Evolutionary conservation across 805 yeast genomes (phyloP).

Genomic region (Hanseniaspora nectarophila): DNA sequence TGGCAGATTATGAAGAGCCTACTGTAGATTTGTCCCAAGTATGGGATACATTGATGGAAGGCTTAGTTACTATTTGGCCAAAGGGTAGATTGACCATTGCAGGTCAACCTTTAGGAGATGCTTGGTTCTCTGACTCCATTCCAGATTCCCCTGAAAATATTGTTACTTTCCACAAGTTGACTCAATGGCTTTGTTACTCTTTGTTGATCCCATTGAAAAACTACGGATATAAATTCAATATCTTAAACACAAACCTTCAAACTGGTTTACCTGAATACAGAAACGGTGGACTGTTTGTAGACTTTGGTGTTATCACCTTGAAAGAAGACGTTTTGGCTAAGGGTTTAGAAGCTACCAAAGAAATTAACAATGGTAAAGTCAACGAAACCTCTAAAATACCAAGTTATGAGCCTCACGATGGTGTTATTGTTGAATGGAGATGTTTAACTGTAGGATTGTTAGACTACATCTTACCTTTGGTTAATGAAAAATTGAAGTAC

Average conservation of each 20-base stretch:
- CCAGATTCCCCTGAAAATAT: slow-evolving; percentile 27
- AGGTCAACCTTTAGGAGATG: slow-evolving; percentile 48
- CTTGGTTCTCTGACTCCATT: slow-evolving; percentile 40
- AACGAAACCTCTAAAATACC: slow-evolving; percentile 30
- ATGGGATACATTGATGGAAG: slow-evolving; percentile 48
- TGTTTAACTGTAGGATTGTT: slow-evolving; percentile 47
- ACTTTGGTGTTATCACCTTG: slow-evolving; percentile 39
- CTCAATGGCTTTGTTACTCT: slow-evolving; percentile 59
- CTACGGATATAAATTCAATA: slow-evolving; percentile 33
- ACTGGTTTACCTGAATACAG: slow-evolving; percentile 53
- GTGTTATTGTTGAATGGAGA: slow-evolving; percentile 58
- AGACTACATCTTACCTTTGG: slow-evolving; percentile 41
- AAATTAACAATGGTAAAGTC: slow-evolving; percentile 22
- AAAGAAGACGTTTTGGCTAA: slow-evolving; percentile 32
- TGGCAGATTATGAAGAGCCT: slow-evolving; percentile 11
- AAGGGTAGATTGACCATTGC: slow-evolving; percentile 40
- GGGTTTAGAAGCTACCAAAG: slow-evolving; percentile 32
- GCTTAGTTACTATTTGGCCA: slow-evolving; percentile 51
- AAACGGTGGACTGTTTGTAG: slow-evolving; percentile 54
- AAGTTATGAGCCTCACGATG: slow-evolving; percentile 42
- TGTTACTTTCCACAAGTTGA: slow-evolving; percentile 52
- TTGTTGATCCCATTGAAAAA: slow-evolving; percentile 40
- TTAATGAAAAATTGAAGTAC: slow-evolving; percentile 36
- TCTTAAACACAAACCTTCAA: slow-evolving; percentile 32
- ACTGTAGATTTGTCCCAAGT: slow-evolving; percentile 36